Base-by-base conservation (phyloP, 2,329 filamentous ascomycete species). In the Trichoderma atrobrunneum region DNA sequence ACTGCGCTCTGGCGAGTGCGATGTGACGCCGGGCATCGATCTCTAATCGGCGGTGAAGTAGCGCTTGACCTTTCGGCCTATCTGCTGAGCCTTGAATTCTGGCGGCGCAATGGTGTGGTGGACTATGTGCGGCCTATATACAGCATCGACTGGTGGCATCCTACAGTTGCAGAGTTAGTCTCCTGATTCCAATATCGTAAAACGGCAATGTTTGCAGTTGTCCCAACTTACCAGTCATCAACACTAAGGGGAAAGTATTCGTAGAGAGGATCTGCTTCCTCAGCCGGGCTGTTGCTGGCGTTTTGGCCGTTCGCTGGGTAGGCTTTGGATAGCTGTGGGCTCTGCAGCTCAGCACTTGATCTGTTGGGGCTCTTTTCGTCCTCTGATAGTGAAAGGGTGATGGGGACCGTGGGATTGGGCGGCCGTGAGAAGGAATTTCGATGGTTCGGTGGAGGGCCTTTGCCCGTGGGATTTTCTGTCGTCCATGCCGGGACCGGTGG, bases 201-300 rank as follows among this genome's bases (percentile, higher is more conserved):
- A 32, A 26, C 6, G 12, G 32, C 5, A 39, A 26, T 28, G 10
- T 48, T 57, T 59, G 39, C 14, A 24, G n/a, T 11, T 30, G 24
- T 16, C 14, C 43, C 24, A 61, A 70, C 82, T 77, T 80, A 88
- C 92, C 92, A 98, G 78, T 98, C 95, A 80, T 98, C 94, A 72
- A 97, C 84, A 63, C 92, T 94, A 18, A 98, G 85, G 0, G 95
- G 95, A 75, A 98, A 98, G 79, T 98, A 98, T 82, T 98, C 95
- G 79, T 98, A 98, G 21, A 98, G 84, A 75, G 95, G 84, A 81
- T 98, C 95, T 1, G 91, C 91, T 76, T 91, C 92, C 76, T 97
- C 94, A 75, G 90, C 83, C 39, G 92, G 87, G 78, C 91, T 91
- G 79, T 88, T 87, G 75, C 85, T 86, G 60, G 78, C 76, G 67